These are phyloP conservation scores for Myrmaecium sp. DNA, from an alignment of 2,329 filamentous ascomycete genomes.

Conservation along the genomic window DNA sequence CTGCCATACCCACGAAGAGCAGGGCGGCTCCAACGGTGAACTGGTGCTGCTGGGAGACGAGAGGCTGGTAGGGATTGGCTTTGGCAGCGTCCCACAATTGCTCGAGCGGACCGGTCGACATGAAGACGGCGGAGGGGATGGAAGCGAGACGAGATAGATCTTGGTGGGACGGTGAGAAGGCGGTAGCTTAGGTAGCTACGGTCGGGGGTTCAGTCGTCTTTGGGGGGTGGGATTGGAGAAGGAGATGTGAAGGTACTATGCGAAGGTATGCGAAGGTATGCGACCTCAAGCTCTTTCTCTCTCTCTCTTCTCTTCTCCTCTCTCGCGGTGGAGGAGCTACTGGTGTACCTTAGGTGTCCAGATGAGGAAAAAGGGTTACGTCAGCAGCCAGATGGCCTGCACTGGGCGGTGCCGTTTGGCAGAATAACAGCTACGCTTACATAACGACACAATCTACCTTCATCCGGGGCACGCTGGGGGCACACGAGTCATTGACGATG, in stretches of 20 bases:
- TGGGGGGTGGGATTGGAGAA: background rate
- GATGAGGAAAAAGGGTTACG: too few species aligned
- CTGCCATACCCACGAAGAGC: slow-evolving; percentile 43
- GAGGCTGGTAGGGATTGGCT: slow-evolving; percentile 66
- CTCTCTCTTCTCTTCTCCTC: too few species aligned
- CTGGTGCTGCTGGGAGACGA: slow-evolving; percentile 66
- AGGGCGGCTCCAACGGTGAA: slow-evolving; percentile 67
- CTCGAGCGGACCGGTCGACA: slow-evolving; percentile 42
- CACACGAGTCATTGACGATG: too few species aligned
- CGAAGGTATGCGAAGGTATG: background rate
- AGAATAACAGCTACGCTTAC: too few species aligned
- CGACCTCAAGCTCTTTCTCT: too few species aligned
- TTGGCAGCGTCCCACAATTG: slow-evolving; percentile 89
- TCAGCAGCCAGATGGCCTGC: too few species aligned
- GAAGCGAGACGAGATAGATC: slow-evolving; percentile 3
- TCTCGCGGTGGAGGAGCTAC: too few species aligned
- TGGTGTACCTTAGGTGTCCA: too few species aligned
- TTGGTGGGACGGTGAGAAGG: background rate
- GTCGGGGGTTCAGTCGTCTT: background rate
- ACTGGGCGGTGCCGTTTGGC: too few species aligned
- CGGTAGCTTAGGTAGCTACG: too few species aligned
- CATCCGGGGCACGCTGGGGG: too few species aligned
- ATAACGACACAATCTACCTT: too few species aligned
- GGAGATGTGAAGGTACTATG: background rate
- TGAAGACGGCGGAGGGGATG: slow-evolving; percentile 8